Evolutionary conservation across 1,284 basidiomycete genomes (phyloP), one percentile per base, ranked within the genome.

Genomic region (Leccinum subfulvum): DNA sequence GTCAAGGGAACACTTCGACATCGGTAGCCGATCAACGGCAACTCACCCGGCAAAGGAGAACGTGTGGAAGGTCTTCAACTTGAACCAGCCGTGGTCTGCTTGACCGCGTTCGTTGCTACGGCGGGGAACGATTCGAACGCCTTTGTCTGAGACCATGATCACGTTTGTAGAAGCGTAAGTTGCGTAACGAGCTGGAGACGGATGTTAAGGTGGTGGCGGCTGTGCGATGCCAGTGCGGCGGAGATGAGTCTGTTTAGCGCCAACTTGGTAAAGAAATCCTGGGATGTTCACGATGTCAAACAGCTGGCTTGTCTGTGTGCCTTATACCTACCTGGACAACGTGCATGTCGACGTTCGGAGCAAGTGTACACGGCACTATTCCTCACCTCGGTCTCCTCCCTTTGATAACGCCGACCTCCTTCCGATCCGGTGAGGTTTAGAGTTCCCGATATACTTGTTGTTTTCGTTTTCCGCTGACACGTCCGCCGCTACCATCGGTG

Each of bases 71-170:
- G 90, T 90, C 82, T 95, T 95, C 56, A 33, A 33, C 30, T 33
- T 33, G 30, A 98, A 80, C 95, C 95, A 98, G 23, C 87, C 87
- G 69, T 95, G 94, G 73, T 97, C 86, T 13, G 90, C 91, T 60
- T 90, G 78, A 8, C 93, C 94, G 51, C 94, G 83, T 56, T 89
- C 85, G 61, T 86, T 71, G 69, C 85, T 92, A 61, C 74, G 82
- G 65, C 91, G 85, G n/a, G 81, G 79, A 57, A 80, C 63, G 57
- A 90, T 80, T 64, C 81, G 80, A 67, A 86, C 55, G n/a, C 13
- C 30, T 39, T 64, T 65, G 57, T 30, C 56, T 2, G 63, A 59
- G 16, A 3, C 59, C 74, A 73, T 73, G 3, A 18, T 65, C 3
- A 33, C 11, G 11, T 49, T 49, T 13, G 33, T 60, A 44, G 30